phyloP scores from a whole-genome alignment of 208 protist species.

The Trypanosoma conorhini region DNA sequence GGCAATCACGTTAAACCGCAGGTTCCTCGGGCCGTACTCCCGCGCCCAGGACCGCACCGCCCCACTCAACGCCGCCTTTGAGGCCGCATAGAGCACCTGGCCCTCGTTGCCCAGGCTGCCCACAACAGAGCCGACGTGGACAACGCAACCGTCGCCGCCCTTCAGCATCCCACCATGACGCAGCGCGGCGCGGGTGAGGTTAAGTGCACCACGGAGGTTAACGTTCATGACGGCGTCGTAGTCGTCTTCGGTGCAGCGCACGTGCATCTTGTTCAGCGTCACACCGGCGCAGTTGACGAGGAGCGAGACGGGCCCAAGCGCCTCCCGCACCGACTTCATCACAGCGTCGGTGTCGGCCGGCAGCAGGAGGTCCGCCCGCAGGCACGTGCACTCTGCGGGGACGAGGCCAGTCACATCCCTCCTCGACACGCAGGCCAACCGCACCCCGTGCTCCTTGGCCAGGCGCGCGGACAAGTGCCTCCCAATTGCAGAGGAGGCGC shows the following conservation, averaged over 20 bases:
- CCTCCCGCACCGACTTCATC: slow-evolving; percentile 41
- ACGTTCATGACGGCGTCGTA: slow-evolving; percentile 77
- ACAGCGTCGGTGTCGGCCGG: slow-evolving; percentile 57
- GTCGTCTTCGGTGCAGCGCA: slow-evolving; percentile 63
- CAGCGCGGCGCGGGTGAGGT: slow-evolving; percentile 70
- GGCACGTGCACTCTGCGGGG: slow-evolving; percentile 38
- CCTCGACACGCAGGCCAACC: slow-evolving; percentile 67
- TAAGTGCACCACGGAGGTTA: slow-evolving; percentile 71
- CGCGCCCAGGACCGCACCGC: slow-evolving; percentile 78
- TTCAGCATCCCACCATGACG: slow-evolving; percentile 78
- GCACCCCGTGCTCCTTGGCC: slow-evolving; percentile 49
- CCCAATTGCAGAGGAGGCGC: slow-evolving; percentile 72
- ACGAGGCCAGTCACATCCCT: slow-evolving; percentile 32
- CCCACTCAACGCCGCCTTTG: slow-evolving; percentile 88
- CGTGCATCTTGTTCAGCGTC: slow-evolving; percentile 73
- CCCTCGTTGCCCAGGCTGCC: slow-evolving; percentile 80
- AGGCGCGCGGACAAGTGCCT: slow-evolving; percentile 46
- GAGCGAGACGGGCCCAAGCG: slow-evolving; percentile 55
- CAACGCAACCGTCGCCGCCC: slow-evolving; percentile 49
- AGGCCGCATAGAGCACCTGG: slow-evolving; percentile 89
- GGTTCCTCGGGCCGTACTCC: slow-evolving; percentile 79
- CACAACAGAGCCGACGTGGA: slow-evolving; percentile 83
- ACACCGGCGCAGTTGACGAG: slow-evolving; percentile 85
- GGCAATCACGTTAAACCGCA: slow-evolving; percentile 93
- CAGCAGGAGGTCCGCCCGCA: slow-evolving; percentile 51